Evolutionary conservation across 306 rosid genomes (phyloP).

Genomic region (Begonia loranthoides): DNA sequence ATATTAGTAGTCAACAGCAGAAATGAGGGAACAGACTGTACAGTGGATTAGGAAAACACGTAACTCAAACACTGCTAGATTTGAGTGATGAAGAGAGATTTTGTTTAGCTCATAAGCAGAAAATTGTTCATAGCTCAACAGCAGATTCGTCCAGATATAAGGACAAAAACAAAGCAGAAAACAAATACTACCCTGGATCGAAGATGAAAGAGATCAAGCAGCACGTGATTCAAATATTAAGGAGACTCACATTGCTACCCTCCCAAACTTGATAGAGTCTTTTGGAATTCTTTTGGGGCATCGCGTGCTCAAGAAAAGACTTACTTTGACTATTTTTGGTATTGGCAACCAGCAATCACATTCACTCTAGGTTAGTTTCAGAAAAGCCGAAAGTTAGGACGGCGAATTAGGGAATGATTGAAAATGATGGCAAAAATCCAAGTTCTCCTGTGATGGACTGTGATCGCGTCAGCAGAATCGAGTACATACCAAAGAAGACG

Average conservation of each 20-base stretch:
- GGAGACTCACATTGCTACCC: conserved; percentile 71
- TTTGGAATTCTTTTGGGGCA: conserved; percentile 24
- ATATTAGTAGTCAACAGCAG: conserved; percentile 12
- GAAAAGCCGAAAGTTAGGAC: conserved; percentile 16
- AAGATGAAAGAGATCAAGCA: background rate
- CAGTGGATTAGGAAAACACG: no score
- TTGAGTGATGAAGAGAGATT: background rate
- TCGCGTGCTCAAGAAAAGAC: conserved; percentile 17
- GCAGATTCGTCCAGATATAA: no score
- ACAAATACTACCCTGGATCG: no score
- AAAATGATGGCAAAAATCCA: conserved; percentile 11
- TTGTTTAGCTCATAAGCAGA: background rate
- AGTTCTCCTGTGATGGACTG: conserved; percentile 15
- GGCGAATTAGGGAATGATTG: conserved; percentile 1
- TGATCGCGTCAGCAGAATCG: background rate
- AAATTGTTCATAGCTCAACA: no score
- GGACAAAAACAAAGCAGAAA: conserved; percentile 1
- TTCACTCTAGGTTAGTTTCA: conserved; percentile 7
- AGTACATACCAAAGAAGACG: conserved; percentile 10
- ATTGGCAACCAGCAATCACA: background rate
- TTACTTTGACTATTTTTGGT: conserved; percentile 23
- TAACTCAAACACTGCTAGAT: background rate
- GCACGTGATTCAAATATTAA: conserved; percentile 9
- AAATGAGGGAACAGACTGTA: background rate
- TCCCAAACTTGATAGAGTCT: conserved; percentile 89